Evolutionary conservation across 73 alveolate species (phyloP), one percentile per base, ranked within the genome.

Genomic region (Effrenium voratum): DNA sequence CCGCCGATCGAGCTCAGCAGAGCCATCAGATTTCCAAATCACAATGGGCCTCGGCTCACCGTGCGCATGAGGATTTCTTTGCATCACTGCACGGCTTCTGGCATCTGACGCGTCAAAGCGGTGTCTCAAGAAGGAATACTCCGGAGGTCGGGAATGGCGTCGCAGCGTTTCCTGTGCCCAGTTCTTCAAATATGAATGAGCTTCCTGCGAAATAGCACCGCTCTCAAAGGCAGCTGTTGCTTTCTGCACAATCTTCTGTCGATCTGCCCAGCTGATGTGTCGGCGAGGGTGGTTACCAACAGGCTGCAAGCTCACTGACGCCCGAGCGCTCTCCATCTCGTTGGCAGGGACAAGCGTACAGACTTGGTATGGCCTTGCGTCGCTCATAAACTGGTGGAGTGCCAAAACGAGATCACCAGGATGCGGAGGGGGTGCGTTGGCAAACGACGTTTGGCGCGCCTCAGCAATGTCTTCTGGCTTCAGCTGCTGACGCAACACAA

Each of bases 101-200:
- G n/a, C n/a, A n/a, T n/a, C n/a, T n/a, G 79, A 66, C 30, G 79
- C 79, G 30, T 66, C 79, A 66, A 66, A 66, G 79, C 79, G 79
- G 30, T 66, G 79, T 40, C 79, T 16, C 79, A 66, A 30, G 40
- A 66, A 66, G 79, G 79, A 66, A 66, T 66, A 66, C 79, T 66
- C 79, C 16, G 79, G 79, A 28, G 79, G 79, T 16, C 79, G 79
- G 40, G 79, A 40, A 24, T 66, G 41, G 16, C 79, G 79, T 13
- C 79, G 41, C 15, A 30, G 40, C 16, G 79, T 66, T 16, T 30
- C 79, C 79, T n/a, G 41, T 0, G 40, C 79, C 79, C 79, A 66
- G 16, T 40, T 40, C 41, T 24, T 40, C 79, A 66, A 66, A 66
- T 24, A 66, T 0, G 16, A n/a, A 24, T 40, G 79, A 66, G 79